These are phyloP conservation scores for Umbilicus rupestris DNA, from an alignment of 164 flowering plant species.

Conservation along the genomic window DNA sequence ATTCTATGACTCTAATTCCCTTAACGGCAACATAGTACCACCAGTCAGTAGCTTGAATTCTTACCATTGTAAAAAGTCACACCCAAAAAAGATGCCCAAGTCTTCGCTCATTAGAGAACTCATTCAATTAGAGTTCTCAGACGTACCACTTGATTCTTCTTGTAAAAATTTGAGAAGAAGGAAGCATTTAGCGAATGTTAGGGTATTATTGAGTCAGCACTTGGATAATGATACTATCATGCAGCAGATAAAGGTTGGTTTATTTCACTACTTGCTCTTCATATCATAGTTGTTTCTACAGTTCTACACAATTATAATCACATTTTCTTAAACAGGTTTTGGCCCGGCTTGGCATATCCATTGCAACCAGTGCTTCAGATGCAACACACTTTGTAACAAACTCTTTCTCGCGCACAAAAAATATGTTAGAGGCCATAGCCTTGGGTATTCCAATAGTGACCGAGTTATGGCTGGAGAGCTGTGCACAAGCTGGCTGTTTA, in stretches of 20 bases:
- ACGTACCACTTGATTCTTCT: conserved; percentile 14
- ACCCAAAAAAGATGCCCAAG: conserved; percentile 31
- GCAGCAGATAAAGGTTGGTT: conserved; percentile 74
- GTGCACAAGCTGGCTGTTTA: conserved; percentile 65
- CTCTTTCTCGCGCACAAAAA: conserved; percentile 75
- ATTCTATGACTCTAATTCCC: not conserved
- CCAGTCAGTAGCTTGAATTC: conserved; percentile 41
- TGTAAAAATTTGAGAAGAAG: conserved; percentile 42
- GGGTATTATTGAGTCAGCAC: conserved; percentile 79
- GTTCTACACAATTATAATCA: not conserved
- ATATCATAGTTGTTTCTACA: not conserved
- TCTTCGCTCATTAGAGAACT: conserved; percentile 46
- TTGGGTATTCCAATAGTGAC: conserved; percentile 84
- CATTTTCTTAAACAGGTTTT: conserved; percentile 34
- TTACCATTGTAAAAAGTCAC: conserved; percentile 22
- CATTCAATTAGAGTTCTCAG: conserved; percentile 22
- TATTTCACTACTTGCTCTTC: not conserved
- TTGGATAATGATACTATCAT: conserved; percentile 56
- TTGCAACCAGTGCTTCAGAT: conserved; percentile 45
- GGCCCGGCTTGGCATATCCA: conserved; percentile 42
- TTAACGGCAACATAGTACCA: conserved; percentile 23
- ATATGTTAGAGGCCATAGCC: conserved; percentile 92
- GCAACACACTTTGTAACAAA: conserved; percentile 88
- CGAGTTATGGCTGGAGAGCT: conserved; percentile 80
- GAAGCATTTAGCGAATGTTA: conserved; percentile 40